A percentile compares a stretch with the other conserved stretches of the same genome.
These are phyloP conservation scores for Geotrichum phurueaensis DNA, from an alignment of 1,139 yeast species.

Conservation along the genomic window DNA sequence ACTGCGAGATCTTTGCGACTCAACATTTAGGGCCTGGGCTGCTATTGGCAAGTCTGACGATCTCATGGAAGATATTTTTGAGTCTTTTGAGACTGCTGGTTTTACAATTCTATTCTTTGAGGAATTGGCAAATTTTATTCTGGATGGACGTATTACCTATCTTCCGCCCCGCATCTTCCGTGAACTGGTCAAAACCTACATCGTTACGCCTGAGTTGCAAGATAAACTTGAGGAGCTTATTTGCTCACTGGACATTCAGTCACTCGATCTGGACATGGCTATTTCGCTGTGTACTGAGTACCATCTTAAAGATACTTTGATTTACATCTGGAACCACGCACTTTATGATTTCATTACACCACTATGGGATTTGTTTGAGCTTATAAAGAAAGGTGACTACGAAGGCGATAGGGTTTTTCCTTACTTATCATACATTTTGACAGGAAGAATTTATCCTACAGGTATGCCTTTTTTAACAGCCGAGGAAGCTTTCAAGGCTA, in stretches of 20 bases:
- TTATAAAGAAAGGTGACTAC: slow-evolving; percentile 29
- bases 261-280: slow-evolving; percentile 71
- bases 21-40: slow-evolving; percentile 40
- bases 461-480: slow-evolving; percentile 34
- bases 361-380: slow-evolving; percentile 48
- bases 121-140: slow-evolving; percentile 47
- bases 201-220: slow-evolving; percentile 38
- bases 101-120: slow-evolving; percentile 43
- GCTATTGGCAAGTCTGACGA: slow-evolving; percentile 38
- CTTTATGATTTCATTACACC: slow-evolving; percentile 67
- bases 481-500: slow-evolving; percentile 36
- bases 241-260: slow-evolving; percentile 55
- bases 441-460: slow-evolving; percentile 76
- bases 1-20: slow-evolving; percentile 32
- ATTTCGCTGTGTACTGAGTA: slow-evolving; percentile 52
- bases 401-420: slow-evolving; percentile 44
- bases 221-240: slow-evolving; percentile 56
- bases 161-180: slow-evolving; percentile 62
- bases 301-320: slow-evolving; percentile 52
- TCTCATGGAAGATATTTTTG: slow-evolving; percentile 51
- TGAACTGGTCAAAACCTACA: slow-evolving; percentile 50
- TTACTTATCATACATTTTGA: slow-evolving; percentile 61
- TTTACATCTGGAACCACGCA: slow-evolving; percentile 63
- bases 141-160: slow-evolving; percentile 41
- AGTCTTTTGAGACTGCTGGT: slow-evolving; percentile 37